phyloP scores from a whole-genome alignment of 2,329 filamentous ascomycete genomes.

The Stachybotrys elegans region DNA sequence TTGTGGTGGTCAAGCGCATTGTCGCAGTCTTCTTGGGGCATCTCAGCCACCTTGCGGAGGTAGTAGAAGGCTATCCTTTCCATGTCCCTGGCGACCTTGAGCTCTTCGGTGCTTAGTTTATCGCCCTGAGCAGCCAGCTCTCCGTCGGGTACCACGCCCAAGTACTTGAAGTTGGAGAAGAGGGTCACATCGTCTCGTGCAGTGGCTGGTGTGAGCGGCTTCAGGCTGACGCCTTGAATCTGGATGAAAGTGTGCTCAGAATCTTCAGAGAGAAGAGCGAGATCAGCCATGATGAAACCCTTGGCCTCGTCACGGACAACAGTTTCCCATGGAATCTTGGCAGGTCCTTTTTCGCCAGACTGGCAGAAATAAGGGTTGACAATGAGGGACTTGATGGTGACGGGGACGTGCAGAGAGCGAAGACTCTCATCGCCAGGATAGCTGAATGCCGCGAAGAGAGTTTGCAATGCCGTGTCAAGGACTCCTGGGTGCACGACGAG shows the following conservation, averaged over 20 bases:
- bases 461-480: conserved; percentile 1
- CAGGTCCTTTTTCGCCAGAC: background rate
- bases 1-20: background rate
- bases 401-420: background rate
- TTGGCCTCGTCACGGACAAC: too few relatives aligned
- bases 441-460: background rate
- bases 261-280: background rate
- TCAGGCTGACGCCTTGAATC: background rate
- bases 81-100: background rate
- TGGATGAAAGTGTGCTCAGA: background rate
- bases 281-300: too few relatives aligned
- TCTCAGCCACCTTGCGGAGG: background rate
- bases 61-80: background rate
- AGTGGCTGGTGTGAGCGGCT: background rate
- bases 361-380: background rate
- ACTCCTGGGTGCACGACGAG: background rate
- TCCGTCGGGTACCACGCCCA: background rate
- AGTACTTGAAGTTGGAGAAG: background rate
- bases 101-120: background rate
- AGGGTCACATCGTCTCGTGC: background rate
- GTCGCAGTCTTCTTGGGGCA: background rate
- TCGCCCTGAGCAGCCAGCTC: background rate
- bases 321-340: background rate
- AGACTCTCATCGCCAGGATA: background rate
- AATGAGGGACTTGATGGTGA: background rate